phyloP scores from a whole-genome alignment of 1,284 basidiomycete species.

The Ganoderma resinaceum region DNA sequence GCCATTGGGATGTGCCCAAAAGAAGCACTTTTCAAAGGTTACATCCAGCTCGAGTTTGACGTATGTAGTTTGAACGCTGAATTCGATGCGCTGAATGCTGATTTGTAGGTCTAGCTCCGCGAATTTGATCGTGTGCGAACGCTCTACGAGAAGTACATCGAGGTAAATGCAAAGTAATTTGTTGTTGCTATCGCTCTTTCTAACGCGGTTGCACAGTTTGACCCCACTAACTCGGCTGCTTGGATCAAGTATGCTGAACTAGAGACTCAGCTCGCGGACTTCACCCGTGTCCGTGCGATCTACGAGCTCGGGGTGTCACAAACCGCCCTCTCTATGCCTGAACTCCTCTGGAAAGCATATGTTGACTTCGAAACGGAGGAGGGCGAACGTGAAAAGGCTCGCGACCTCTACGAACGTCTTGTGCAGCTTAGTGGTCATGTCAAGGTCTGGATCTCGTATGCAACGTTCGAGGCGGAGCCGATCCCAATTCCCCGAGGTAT shows the following conservation, averaged over 20 bases:
- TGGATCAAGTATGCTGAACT: conserved; percentile 99
- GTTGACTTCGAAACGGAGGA: conserved; percentile 98
- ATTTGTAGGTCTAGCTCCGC: conserved; percentile 57
- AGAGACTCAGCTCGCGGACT: conserved; percentile 92
- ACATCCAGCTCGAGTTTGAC: conserved; percentile 93
- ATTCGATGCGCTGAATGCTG: neutral
- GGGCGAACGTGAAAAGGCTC: conserved; percentile 86
- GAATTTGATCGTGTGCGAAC: conserved; percentile 96
- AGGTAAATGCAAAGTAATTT: conserved; percentile 54
- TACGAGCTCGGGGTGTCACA: conserved; percentile 97
- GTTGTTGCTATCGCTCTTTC: neutral
- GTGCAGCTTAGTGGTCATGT: conserved; percentile 91
- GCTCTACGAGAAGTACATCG: conserved; percentile 95
- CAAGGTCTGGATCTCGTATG: conserved; percentile 90
- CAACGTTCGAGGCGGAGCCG: conserved; percentile 76
- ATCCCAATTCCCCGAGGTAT: conserved; percentile 70
- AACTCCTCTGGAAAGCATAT: conserved; percentile 97
- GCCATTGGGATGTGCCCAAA: conserved; percentile 97
- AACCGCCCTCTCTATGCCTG: conserved; percentile 94
- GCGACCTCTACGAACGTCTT: conserved; percentile 91
- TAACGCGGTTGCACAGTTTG: conserved; percentile 60
- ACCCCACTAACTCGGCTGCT: conserved; percentile 87
- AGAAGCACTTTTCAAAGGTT: conserved; percentile 91
- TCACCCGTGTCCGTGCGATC: conserved; percentile 91
- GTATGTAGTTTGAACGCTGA: conserved; percentile 49